These are phyloP conservation scores for Colletotrichum coccodes DNA, from an alignment of 2,329 filamentous ascomycete genomes.

Conservation along the genomic window DNA sequence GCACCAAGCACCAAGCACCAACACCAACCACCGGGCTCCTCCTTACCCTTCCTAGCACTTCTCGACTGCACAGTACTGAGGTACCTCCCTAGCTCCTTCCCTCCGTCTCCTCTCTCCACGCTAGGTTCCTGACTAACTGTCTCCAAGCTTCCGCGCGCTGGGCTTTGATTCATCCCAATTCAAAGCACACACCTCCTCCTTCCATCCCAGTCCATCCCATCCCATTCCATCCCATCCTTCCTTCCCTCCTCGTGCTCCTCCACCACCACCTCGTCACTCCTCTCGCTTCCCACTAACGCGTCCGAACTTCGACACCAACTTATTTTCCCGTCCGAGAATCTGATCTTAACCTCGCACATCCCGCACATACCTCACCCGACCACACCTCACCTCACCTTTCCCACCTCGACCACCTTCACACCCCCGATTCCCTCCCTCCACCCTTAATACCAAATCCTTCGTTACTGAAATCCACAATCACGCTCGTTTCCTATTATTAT, in stretches of 20 bases:
- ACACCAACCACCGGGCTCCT: neutral
- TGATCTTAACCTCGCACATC: slow-evolving; percentile 12
- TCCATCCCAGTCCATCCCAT: neutral
- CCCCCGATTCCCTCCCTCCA: neutral
- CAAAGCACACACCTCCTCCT: slow-evolving; percentile 21
- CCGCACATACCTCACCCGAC: slow-evolving; percentile 12
- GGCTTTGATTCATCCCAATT: slow-evolving; percentile 17
- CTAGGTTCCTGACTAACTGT: slow-evolving; percentile 33
- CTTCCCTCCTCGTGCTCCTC: slow-evolving; percentile 8
- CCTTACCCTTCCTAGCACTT: neutral
- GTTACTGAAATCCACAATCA: slow-evolving; percentile 12
- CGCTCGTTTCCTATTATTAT: slow-evolving; percentile 30
- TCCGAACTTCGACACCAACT: slow-evolving; percentile 22
- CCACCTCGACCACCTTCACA: slow-evolving; percentile 6
- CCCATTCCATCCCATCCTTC: neutral
- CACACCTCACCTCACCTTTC: slow-evolving; percentile 6
- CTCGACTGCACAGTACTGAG: neutral
- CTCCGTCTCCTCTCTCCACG: slow-evolving; percentile 14
- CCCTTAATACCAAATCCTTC: slow-evolving; percentile 14
- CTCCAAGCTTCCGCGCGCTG: slow-evolving; percentile 26
- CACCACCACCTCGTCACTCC: neutral
- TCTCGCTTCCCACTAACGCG: slow-evolving; percentile 27
- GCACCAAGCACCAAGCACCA: neutral
- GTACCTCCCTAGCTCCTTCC: slow-evolving; percentile 7
- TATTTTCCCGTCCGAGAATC: slow-evolving; percentile 21